Conservation (phyloP, 352 stramenopile genomes). For the Pilasporangium apinafurcum region DNA sequence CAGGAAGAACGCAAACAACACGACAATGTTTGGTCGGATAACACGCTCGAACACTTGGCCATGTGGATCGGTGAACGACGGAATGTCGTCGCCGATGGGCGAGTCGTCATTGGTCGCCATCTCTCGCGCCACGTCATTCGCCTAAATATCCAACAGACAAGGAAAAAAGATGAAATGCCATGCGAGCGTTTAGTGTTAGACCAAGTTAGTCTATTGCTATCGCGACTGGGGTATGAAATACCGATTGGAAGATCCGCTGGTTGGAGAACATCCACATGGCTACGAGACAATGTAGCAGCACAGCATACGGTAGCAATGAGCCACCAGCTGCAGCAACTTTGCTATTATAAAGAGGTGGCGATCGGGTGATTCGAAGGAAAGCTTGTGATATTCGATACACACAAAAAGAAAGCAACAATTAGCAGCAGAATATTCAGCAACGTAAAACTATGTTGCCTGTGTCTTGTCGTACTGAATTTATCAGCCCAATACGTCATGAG, state of each 20-base stretch:
- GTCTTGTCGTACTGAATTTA: slow-evolving; percentile 67
- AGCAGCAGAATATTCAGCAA: not conserved
- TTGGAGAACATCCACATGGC: slow-evolving; percentile 88
- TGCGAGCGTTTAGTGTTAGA: too few species aligned
- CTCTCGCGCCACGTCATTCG: slow-evolving; percentile 8
- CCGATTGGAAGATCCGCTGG: slow-evolving; percentile 73
- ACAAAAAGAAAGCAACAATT: not conserved
- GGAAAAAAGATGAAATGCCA: not conserved
- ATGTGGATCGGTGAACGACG: slow-evolving; percentile 30
- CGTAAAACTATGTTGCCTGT: too few species aligned
- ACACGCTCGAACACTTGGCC: slow-evolving; percentile 55
- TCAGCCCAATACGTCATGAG: slow-evolving; percentile 82
- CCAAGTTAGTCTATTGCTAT: too few species aligned
- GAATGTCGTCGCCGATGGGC: slow-evolving; percentile 43
- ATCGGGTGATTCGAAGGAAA: slow-evolving; percentile 67
- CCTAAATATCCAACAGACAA: slow-evolving; percentile 3
- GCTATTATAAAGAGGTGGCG: slow-evolving; percentile 64
- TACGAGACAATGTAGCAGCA: slow-evolving; percentile 65
- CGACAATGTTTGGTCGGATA: slow-evolving; percentile 58
- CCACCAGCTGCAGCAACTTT: slow-evolving; percentile 55
- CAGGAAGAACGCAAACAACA: slow-evolving; percentile 72
- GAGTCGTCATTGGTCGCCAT: not conserved
- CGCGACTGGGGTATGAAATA: slow-evolving; percentile 9
- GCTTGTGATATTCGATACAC: slow-evolving; percentile 10
- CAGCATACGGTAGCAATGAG: slow-evolving; percentile 62